These are phyloP conservation scores for Plasmodium billcollinsi DNA, from an alignment of 169 alveolate species.

Conservation along the genomic window DNA sequence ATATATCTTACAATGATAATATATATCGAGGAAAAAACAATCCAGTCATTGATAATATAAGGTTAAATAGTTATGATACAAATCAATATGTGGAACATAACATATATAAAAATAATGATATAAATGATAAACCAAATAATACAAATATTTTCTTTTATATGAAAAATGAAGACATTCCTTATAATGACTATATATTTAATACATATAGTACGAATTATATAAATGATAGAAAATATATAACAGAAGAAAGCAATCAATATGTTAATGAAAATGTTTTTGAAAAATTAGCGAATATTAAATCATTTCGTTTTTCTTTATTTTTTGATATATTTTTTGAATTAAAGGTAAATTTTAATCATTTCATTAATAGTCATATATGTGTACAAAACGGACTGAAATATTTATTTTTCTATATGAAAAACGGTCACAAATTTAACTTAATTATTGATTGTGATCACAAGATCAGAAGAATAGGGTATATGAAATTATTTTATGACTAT, in stretches of 20 bases:
- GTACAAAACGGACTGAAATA: slow-evolving; percentile 55
- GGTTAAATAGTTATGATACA: neutral
- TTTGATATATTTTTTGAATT: slow-evolving; percentile 71
- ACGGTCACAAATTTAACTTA: slow-evolving; percentile 64
- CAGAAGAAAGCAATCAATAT: neutral
- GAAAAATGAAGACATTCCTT: slow-evolving; percentile 69
- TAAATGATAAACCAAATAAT: no score
- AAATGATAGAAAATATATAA: slow-evolving; percentile 33
- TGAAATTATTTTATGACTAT: neutral
- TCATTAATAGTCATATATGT: slow-evolving; percentile 46
- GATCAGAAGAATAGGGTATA: neutral
- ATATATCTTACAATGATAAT: neutral
- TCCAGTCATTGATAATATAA: neutral
- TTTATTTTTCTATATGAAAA: slow-evolving; percentile 60
- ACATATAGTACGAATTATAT: slow-evolving; percentile 73
- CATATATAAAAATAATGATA: neutral
- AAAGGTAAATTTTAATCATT: slow-evolving; percentile 62
- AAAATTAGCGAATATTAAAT: slow-evolving; percentile 40
- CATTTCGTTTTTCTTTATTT: slow-evolving; percentile 62
- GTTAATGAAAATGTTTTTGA: slow-evolving; percentile 15
- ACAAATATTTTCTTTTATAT: slow-evolving; percentile 37
- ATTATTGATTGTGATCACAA: slow-evolving; percentile 16
- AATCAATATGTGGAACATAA: neutral
- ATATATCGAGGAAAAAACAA: neutral
- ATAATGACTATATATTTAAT: slow-evolving; percentile 59